Conservation (phyloP, 371 early-diverging fungal genomes). For the Mortierella sp. region DNA sequence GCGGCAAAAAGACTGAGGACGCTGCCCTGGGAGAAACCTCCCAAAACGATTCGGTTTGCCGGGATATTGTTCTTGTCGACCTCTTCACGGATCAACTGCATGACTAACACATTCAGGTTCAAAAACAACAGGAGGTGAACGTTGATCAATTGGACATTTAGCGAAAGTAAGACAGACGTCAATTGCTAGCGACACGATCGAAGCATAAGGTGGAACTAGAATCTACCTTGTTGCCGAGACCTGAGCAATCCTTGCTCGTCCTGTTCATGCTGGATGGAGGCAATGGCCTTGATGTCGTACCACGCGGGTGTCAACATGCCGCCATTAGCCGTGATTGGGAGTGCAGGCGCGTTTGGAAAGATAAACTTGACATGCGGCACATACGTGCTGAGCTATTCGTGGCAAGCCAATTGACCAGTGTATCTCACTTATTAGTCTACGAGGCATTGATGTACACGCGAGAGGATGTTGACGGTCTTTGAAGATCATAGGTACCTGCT, state of each 20-base stretch:
- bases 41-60: constrained; percentile 88
- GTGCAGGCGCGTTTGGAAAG: constrained; percentile 87
- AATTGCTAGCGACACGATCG: neutral
- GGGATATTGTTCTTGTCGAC: constrained; percentile 82
- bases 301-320: constrained; percentile 91
- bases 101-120: constrained; percentile 66
- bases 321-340: constrained; percentile 87
- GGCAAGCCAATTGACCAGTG: neutral
- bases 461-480: no score
- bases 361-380: constrained; percentile 88
- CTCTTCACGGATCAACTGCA: constrained; percentile 81
- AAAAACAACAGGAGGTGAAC: neutral
- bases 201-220: neutral
- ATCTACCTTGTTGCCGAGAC: constrained; percentile 69
- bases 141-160: neutral
- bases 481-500: constrained; percentile 66
- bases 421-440: no score
- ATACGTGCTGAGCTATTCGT: constrained; percentile 23
- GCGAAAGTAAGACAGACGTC: neutral
- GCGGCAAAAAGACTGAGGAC: constrained; percentile 82
- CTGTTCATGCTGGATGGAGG: constrained; percentile 66
- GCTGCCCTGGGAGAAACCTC: constrained; percentile 96
- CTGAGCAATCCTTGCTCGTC: constrained; percentile 85
- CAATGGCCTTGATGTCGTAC: constrained; percentile 81
- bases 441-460: no score